Evolutionary conservation across 805 yeast genomes (phyloP), one percentile per base, ranked within the genome.

Genomic region (Kuraishia piskuri): DNA sequence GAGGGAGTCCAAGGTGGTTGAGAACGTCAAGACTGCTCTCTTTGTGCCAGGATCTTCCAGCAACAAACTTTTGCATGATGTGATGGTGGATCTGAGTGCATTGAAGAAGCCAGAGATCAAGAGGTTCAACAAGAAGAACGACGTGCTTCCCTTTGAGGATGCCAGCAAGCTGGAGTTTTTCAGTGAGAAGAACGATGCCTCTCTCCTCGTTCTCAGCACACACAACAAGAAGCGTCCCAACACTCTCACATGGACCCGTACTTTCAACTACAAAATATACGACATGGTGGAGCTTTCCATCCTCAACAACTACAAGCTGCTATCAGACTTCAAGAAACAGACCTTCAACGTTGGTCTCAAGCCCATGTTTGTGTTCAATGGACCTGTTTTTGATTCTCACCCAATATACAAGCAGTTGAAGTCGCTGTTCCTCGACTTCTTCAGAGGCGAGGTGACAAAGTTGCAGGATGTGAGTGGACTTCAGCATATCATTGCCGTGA

Each of bases 361-460:
- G 68, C 99, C 99, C 56, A 82, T 94, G 91, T 87, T 94, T 69
- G 77, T 86, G 2, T 94, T 94, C 75, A 90, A 90, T 67, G 97
- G 99, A 48, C 83, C 94, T 22, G 86, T 86, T 9, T 94, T 94
- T 63, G 98, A 94, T 60, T 76, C 84, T 12, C 90, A 92, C 65
- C 96, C 97, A 25, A 84, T 85, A 23, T 91, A 78, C 71, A 81
- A 78, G 68, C 97, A 91, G 57, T 65, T 90, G 58, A 92, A 92
- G 71, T 90, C 97, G 0, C 74, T 91, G 59, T 90, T 94, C 63
- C 64, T 94, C 59, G 99, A 94, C 70, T 86, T 94, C 68, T 94
- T 85, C 78, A 78, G 95, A 61, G 98, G 90, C 49, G 90, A 88
- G 60, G 83, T 78, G 52, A 83, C 90, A 22, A 85, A 82, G 55